These are phyloP conservation scores for Escallonia rubra DNA, from an alignment of 129 eudicot species.

Conservation along the genomic window DNA sequence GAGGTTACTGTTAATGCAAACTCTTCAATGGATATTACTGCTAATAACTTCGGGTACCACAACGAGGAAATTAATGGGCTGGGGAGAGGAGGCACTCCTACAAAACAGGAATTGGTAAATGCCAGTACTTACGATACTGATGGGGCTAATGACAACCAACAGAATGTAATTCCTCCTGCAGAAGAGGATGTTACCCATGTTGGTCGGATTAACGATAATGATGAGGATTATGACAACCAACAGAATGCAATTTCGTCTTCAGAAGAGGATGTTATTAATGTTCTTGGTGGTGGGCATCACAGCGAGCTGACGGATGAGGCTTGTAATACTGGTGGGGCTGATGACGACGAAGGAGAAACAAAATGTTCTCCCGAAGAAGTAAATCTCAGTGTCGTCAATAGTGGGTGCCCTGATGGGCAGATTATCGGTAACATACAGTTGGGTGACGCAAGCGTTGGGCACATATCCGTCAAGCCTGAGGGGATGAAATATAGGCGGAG, in stretches of 20 bases:
- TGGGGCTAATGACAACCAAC: too few relatives aligned
- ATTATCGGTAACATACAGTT: background rate
- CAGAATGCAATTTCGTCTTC: background rate
- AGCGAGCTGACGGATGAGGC: background rate
- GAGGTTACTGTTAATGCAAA: too few relatives aligned
- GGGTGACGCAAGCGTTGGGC: background rate
- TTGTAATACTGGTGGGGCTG: background rate
- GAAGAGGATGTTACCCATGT: too few relatives aligned
- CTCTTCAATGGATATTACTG: background rate
- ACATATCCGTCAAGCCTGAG: background rate
- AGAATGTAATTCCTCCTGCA: too few relatives aligned
- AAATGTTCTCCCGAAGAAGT: too few relatives aligned
- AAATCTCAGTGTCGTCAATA: too few relatives aligned
- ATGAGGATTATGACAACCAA: background rate
- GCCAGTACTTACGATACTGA: too few relatives aligned
- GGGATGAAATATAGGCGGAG: background rate
- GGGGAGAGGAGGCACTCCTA: too few relatives aligned
- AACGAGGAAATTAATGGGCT: background rate
- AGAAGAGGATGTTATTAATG: background rate
- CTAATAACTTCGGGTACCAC: background rate
- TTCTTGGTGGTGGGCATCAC: background rate
- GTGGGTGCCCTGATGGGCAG: too few relatives aligned
- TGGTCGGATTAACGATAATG: too few relatives aligned
- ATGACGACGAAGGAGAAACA: too few relatives aligned
- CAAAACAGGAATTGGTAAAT: too few relatives aligned